phyloP scores from a whole-genome alignment of 441 rosid species.

The Lepidium campestre region DNA sequence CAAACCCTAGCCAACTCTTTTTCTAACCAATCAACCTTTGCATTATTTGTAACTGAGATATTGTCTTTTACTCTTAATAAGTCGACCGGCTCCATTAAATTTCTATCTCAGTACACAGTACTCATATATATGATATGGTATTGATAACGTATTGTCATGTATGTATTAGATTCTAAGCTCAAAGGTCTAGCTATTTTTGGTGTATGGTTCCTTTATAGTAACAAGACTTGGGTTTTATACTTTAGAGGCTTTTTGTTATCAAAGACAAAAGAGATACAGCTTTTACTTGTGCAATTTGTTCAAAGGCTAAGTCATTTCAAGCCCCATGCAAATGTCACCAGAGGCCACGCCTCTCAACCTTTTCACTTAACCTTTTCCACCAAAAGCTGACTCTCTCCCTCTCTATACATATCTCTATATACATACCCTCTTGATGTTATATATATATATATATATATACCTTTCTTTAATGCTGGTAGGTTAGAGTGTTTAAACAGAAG shows the following conservation, averaged over 20 bases:
- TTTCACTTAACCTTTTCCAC: conserved; percentile 29
- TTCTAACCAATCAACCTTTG: background rate
- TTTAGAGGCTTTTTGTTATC: background rate
- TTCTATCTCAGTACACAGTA: background rate
- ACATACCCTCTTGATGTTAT: conserved; percentile 14
- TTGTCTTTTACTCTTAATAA: background rate
- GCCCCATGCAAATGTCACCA: conserved; percentile 32
- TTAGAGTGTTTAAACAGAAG: too few species aligned
- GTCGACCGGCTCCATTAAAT: background rate
- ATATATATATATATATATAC: too few species aligned
- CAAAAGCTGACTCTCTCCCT: conserved; percentile 21
- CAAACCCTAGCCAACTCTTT: background rate
- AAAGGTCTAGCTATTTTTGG: background rate
- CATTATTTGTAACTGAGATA: background rate
- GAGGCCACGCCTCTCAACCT: conserved; percentile 32
- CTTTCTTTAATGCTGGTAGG: too few species aligned
- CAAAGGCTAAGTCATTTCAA: conserved; percentile 30
- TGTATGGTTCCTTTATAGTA: background rate
- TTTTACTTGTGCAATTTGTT: conserved; percentile 2
- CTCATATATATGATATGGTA: background rate
- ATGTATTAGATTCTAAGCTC: background rate
- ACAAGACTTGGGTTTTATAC: background rate
- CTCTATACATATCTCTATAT: conserved; percentile 11
- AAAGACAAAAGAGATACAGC: conserved; percentile 25
- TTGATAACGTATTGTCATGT: background rate